phyloP scores from a whole-genome alignment of 257 asterid species.

The Petunia secreta region DNA sequence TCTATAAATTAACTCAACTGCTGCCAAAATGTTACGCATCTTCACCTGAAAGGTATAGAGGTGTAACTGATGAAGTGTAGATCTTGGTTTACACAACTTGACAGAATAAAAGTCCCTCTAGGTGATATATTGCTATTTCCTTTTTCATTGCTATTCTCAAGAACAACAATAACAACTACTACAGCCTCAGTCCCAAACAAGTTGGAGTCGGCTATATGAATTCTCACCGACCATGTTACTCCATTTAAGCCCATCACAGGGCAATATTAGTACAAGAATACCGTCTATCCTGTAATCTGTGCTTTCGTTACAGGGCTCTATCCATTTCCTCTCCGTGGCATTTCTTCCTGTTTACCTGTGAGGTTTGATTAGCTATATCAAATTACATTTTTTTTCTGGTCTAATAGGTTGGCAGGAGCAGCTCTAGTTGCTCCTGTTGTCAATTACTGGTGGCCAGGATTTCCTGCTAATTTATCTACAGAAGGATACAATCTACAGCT shows the following conservation, averaged over 20 bases:
- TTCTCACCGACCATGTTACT: no score
- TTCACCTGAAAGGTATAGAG: neutral
- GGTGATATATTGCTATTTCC: neutral
- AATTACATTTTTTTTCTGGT: neutral
- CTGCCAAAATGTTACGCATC: neutral
- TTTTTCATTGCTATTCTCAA: neutral
- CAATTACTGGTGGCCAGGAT: slow-evolving; percentile 73
- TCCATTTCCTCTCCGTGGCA: neutral
- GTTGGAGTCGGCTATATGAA: no score
- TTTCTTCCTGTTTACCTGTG: neutral
- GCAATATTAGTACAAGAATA: neutral
- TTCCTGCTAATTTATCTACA: slow-evolving; percentile 49
- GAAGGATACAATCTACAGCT: slow-evolving; percentile 53
- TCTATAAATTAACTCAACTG: neutral
- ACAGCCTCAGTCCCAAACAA: no score
- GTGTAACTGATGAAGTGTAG: neutral
- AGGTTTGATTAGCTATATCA: neutral
- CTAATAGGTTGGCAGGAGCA: slow-evolving; percentile 58
- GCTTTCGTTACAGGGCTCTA: neutral
- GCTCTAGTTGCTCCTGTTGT: slow-evolving; percentile 56
- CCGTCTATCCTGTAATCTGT: neutral
- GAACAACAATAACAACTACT: neutral
- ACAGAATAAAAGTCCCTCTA: neutral
- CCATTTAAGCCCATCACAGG: no score
- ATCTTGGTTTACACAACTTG: neutral